phyloP scores from a whole-genome alignment of 371 early-diverging fungal species.

The Blyttiomyces sp. region DNA sequence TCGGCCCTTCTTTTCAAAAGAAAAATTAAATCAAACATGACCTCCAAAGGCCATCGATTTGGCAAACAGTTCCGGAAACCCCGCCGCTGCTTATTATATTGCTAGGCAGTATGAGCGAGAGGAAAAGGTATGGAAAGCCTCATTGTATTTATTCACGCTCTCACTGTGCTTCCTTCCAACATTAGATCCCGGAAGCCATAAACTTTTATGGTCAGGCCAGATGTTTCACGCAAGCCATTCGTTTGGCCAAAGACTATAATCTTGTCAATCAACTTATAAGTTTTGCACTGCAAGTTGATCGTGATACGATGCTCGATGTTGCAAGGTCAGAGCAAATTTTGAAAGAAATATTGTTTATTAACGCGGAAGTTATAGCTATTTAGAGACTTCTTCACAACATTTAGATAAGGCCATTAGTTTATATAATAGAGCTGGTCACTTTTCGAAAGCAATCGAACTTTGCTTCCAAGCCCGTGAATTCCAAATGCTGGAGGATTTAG shows the following conservation, averaged over 20 bases:
- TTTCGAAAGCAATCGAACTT: slow-evolving; percentile 37
- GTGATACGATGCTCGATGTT: slow-evolving; percentile 40
- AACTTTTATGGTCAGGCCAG: slow-evolving; percentile 39
- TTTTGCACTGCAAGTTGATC: slow-evolving; percentile 41
- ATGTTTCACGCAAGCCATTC: slow-evolving; percentile 45
- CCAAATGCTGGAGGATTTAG: slow-evolving; percentile 33
- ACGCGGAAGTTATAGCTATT: slow-evolving; percentile 23
- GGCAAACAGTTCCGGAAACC: slow-evolving; percentile 28
- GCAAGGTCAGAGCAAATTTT: slow-evolving; percentile 30
- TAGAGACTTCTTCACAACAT: slow-evolving; percentile 27
- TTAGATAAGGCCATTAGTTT: slow-evolving; percentile 39
- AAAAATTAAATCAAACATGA: too few species aligned
- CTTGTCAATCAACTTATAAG: slow-evolving; percentile 39
- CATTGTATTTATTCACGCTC: neutral
- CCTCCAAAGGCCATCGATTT: slow-evolving; percentile 34
- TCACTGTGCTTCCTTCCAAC: neutral
- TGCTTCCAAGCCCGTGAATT: slow-evolving; percentile 37
- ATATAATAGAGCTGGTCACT: slow-evolving; percentile 35
- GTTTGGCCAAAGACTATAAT: slow-evolving; percentile 45
- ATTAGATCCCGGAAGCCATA: slow-evolving; percentile 41
- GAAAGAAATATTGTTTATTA: neutral
- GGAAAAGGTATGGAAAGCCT: slow-evolving; percentile 28
- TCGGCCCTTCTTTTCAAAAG: too few species aligned
- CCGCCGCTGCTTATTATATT: slow-evolving; percentile 41
- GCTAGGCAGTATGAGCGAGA: slow-evolving; percentile 46